These are phyloP conservation scores for Acacia acuminata DNA, from an alignment of 306 rosid species.

Conservation along the genomic window DNA sequence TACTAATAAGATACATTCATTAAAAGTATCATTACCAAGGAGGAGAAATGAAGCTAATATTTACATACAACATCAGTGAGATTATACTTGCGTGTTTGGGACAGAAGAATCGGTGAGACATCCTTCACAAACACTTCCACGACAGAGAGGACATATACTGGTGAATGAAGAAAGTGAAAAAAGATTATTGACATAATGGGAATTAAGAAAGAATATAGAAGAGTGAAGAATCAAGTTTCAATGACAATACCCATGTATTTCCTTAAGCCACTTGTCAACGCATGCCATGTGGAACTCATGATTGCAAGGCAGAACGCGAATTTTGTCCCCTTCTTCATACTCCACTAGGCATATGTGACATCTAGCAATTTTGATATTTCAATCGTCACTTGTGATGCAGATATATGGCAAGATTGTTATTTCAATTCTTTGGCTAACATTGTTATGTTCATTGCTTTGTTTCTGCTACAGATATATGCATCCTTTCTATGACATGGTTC, in stretches of 20 bases:
- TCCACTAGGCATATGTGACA: not conserved
- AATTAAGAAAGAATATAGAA: not conserved
- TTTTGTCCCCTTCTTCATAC: not conserved
- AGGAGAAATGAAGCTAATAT: not conserved
- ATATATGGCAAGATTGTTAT: not conserved
- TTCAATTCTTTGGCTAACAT: not conserved
- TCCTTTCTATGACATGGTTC: not conserved
- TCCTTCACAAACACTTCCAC: not conserved
- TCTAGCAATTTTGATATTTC: not conserved
- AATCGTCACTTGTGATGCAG: not conserved
- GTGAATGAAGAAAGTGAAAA: not conserved
- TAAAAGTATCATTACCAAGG: not conserved
- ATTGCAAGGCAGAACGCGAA: not conserved
- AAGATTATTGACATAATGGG: not conserved
- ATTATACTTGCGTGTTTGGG: not conserved
- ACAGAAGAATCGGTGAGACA: not conserved
- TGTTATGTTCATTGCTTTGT: not conserved
- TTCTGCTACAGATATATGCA: not conserved
- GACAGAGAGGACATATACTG: slow-evolving; percentile 1
- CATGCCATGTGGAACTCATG: not conserved
- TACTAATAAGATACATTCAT: not conserved
- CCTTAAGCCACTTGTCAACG: slow-evolving; percentile 1
- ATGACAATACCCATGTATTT: slow-evolving; percentile 2
- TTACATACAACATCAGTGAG: not conserved
- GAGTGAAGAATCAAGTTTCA: not conserved